These are phyloP conservation scores for Primulina huaijiensis DNA, from an alignment of 257 asterid species.

Conservation along the genomic window DNA sequence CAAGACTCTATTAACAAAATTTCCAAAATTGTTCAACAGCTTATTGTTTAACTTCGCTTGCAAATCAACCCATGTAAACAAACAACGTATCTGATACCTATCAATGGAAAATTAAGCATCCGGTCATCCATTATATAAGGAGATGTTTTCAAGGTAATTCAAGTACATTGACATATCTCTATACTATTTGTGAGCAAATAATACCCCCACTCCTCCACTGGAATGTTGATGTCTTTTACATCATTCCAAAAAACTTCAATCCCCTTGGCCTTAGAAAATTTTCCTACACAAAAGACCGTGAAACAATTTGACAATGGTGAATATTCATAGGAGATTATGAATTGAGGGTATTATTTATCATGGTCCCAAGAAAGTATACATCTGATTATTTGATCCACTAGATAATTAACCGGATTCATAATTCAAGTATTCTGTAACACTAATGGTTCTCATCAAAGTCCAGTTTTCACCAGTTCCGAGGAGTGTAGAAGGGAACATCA, in stretches of 20 bases:
- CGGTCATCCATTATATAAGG: neutral
- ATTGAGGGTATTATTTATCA: constrained; percentile 9
- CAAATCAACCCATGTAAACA: constrained; percentile 88
- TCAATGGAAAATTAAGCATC: constrained; percentile 18
- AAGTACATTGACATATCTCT: constrained; percentile 52
- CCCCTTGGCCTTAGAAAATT: constrained; percentile 93
- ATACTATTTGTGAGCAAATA: constrained; percentile 91
- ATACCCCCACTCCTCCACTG: constrained; percentile 98
- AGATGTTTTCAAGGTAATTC: constrained; percentile 1
- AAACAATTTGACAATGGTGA: neutral
- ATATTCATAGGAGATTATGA: constrained; percentile 12
- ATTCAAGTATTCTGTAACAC: constrained; percentile 92
- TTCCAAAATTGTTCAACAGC: constrained; percentile 83
- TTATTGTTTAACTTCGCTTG: constrained; percentile 86
- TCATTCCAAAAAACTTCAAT: constrained; percentile 95
- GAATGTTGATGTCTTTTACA: constrained; percentile 78
- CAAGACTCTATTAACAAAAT: constrained; percentile 86
- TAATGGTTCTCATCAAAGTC: constrained; percentile 95
- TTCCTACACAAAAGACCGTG: constrained; percentile 45
- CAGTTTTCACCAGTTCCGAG: constrained; percentile 93
- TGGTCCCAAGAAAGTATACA: constrained; percentile 12
- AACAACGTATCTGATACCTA: constrained; percentile 74
- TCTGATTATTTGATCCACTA: constrained; percentile 34
- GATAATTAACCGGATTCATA: constrained; percentile 85
- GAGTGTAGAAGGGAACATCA: constrained; percentile 90